Base-by-base conservation (phyloP, 2,329 filamentous ascomycete genomes). In the Aspergillus persii region DNA sequence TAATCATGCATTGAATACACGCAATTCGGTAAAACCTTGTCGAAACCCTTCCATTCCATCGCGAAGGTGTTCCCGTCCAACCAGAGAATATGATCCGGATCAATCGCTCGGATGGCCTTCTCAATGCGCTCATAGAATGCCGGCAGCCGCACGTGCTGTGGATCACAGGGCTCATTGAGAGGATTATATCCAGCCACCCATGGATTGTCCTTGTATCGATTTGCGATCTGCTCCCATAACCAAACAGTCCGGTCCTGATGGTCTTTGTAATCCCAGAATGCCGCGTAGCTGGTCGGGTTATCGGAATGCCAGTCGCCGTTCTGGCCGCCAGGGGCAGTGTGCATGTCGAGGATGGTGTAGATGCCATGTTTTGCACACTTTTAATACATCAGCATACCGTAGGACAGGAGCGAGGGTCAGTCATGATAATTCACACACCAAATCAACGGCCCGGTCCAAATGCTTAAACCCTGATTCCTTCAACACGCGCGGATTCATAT, bases 121-220 rank as follows among this genome's bases (percentile, higher is more conserved):
- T 82, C 81, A 0, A 81, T 64, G 0, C 79, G 70, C 4, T 76
- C 72, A 61, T 83, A 83, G 65, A 80, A 83, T 0, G 72, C 73
- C 7, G 75, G 77, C 0, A 83, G 73, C 1, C 79, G 73, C 47
- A 73, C 69, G 59, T 83, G 80, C 55, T 78, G 64, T 0, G 81
- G 76, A 61, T 83, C 81, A 54, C 76, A 78, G 3, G 80, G 81
- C 64, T 83, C 81, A 61, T 83, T 83, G 44, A 83, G 76, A 2
- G 80, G 79, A 57, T 83, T 83, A 63, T 83, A 83, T 2, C 81
- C 81, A 3, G 81, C 81, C n/a, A 81, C 74, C 74, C 77, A 80
- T 3, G 77, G 63, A 58, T 82, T 81, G 31, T 66, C 67, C 49
- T 71, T 78, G 59, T 82, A 83, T 12, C 75, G 74, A 9, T 68